Conservation (phyloP, 345 rosid species). For the Leavenworthia alabamica region DNA sequence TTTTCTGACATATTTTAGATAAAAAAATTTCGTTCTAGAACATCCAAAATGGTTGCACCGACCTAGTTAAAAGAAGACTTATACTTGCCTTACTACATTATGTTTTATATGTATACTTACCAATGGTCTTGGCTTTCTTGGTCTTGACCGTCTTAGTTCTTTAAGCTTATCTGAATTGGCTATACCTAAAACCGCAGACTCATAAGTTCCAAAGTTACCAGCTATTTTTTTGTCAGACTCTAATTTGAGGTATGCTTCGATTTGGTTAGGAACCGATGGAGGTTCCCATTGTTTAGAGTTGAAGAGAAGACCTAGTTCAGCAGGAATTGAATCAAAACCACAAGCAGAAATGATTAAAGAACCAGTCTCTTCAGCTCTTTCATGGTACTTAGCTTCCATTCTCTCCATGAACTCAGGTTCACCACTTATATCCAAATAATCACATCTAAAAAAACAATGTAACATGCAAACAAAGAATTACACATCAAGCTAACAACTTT, state of each 20-base stretch:
- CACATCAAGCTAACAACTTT: background rate
- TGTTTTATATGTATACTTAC: slow-evolving; percentile 34
- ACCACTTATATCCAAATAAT: slow-evolving; percentile 90
- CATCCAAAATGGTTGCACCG: no score
- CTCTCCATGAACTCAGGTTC: slow-evolving; percentile 93
- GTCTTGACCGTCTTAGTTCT: slow-evolving; percentile 71
- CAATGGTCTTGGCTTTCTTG: slow-evolving; percentile 55
- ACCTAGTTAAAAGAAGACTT: no score
- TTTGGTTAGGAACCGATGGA: slow-evolving; percentile 57
- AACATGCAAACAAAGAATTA: background rate
- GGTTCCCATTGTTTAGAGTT: slow-evolving; percentile 72
- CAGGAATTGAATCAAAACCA: slow-evolving; percentile 87
- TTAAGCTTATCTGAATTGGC: slow-evolving; percentile 51
- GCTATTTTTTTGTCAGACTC: slow-evolving; percentile 69
- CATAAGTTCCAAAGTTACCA: slow-evolving; percentile 74
- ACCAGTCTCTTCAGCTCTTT: slow-evolving; percentile 57
- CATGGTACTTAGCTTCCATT: slow-evolving; percentile 64
- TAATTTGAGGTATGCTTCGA: slow-evolving; percentile 68
- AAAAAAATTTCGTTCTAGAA: no score
- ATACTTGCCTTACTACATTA: background rate
- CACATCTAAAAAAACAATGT: slow-evolving; percentile 39
- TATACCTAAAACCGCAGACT: slow-evolving; percentile 78
- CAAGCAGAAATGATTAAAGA: slow-evolving; percentile 84
- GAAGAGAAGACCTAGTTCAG: slow-evolving; percentile 71
- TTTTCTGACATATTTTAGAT: no score